Evolutionary conservation across 768 basidiomycete species (phyloP).

Genomic region (Trametes elegans): DNA sequence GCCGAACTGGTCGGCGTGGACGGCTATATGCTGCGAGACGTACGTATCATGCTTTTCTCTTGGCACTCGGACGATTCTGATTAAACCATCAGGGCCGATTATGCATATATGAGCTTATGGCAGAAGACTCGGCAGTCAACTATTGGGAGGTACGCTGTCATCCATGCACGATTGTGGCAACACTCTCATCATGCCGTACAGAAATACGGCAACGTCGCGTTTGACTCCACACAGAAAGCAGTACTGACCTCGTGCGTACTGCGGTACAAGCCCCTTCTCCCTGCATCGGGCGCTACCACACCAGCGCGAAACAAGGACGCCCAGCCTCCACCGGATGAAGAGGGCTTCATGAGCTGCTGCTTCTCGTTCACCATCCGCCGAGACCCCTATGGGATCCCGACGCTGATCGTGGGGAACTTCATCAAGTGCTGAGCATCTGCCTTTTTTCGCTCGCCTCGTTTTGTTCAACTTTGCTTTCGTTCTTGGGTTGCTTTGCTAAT

Average conservation of each 20-base stretch:
- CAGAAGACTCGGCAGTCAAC: conserved; percentile 93
- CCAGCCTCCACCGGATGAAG: conserved; percentile 49
- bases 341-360: conserved; percentile 81
- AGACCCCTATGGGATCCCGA: conserved; percentile 85
- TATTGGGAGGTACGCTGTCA: conserved; percentile 83
- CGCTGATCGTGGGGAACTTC: conserved; percentile 89
- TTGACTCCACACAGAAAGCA: conserved; percentile 89
- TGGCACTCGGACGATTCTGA: too few species aligned
- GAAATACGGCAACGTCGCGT: conserved; percentile 95
- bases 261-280: conserved; percentile 69
- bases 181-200: conserved; percentile 30
- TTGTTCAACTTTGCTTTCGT: neutral
- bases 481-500: conserved; percentile 4
- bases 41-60: conserved; percentile 35
- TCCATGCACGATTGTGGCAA: neutral
- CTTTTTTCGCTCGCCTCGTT: neutral
- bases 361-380: conserved; percentile 89
- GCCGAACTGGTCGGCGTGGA: conserved; percentile 87
- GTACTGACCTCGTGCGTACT: conserved; percentile 90
- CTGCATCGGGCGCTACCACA: conserved; percentile 35
- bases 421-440: conserved; percentile 48
- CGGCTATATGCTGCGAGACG: conserved; percentile 85
- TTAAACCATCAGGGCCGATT: conserved; percentile 88
- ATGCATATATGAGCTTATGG: conserved; percentile 98
- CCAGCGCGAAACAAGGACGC: conserved; percentile 27